Evolutionary conservation across 306 rosid species (phyloP), one percentile per base, ranked within the genome.

Genomic region (Malus sylvestris): DNA sequence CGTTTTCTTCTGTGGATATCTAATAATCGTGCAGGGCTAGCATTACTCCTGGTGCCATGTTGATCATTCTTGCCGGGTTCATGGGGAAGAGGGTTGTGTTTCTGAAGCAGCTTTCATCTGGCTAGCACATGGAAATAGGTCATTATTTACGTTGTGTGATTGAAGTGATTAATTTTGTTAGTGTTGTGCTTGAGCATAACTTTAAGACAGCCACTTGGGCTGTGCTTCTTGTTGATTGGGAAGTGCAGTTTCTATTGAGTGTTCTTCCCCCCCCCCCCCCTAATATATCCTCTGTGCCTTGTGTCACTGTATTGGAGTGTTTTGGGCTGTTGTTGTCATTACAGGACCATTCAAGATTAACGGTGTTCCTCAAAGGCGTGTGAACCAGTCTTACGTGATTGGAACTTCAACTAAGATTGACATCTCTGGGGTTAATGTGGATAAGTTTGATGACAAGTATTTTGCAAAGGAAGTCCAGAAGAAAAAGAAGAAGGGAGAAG

Each of bases 351-450:
- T 86, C 76, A 86, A 86, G 73, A 80, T 90, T 13, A 90, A 90
- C 13, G 96, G 91, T 29, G 96, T 90, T 73, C 92, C 96, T 13
- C 82, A 86, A 78, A 88, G 96, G 71, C 89, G 96, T 16, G 92
- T 90, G 38, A 83, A 87, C 33, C 96, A 90, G 20, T 76, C 96
- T 2, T 90, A 90, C 18, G 89, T 88, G 40, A 85, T 90, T 78
- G 89, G 81, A 29, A 90, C 96, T 52, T 88, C 96, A 55, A 88
- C 92, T 19, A 83, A 88, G 80, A 85, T 90, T 27, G 96, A 90
- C 74, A 45, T 90, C n/a, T 79, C 89, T 33, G 86, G 82, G 35
- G 80, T 85, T 60, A 77, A 83, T 14, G 45, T 76, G 18, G 87
- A 86, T 1, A 89, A 84, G 81, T 85, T 76, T 27, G 89, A 86